These are phyloP conservation scores for Fusarium denticulatum DNA, from an alignment of 2,329 filamentous ascomycete genomes.

Conservation along the genomic window DNA sequence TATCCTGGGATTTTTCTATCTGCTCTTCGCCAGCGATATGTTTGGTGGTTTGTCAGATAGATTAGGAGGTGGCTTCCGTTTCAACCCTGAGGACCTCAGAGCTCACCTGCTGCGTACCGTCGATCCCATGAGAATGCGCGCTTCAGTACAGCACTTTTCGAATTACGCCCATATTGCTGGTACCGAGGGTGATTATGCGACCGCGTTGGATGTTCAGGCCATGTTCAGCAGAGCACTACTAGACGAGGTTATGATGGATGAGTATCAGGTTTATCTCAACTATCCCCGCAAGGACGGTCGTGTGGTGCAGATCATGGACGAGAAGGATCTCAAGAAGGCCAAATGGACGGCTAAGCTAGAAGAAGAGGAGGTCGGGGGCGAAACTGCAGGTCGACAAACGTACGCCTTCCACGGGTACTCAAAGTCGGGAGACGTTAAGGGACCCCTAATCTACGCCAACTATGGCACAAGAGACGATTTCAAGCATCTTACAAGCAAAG, in stretches of 20 bases:
- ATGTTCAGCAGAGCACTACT: conserved; percentile 78
- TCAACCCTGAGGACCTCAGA: conserved; percentile 85
- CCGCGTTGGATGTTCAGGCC: conserved; percentile 85
- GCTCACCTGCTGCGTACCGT: conserved; percentile 78
- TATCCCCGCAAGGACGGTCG: conserved; percentile 84
- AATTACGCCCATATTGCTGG: conserved; percentile 90
- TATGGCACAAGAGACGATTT: conserved; percentile 90
- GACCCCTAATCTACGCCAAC: conserved; percentile 90
- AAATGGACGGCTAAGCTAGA: conserved; percentile 85
- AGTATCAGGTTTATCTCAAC: conserved; percentile 91
- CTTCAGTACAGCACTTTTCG: conserved; percentile 80
- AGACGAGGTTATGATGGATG: conserved; percentile 79
- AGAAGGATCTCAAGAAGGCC: conserved; percentile 64
- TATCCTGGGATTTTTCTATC: conserved; percentile 81
- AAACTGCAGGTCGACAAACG: conserved; percentile 73
- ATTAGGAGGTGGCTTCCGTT: conserved; percentile 73
- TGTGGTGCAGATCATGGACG: conserved; percentile 81
- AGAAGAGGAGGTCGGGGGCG: conserved; percentile 75
- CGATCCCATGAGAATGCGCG: conserved; percentile 74
- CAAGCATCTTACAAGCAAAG: conserved; percentile 73
- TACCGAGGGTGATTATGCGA: conserved; percentile 89
- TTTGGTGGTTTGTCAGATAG: conserved; percentile 73
- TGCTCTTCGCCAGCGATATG: conserved; percentile 86
- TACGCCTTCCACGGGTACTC: conserved; percentile 89
- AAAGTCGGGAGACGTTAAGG: conserved; percentile 84